phyloP scores from a whole-genome alignment of 2,329 filamentous ascomycete species.

The Apiospora malaysiana region DNA sequence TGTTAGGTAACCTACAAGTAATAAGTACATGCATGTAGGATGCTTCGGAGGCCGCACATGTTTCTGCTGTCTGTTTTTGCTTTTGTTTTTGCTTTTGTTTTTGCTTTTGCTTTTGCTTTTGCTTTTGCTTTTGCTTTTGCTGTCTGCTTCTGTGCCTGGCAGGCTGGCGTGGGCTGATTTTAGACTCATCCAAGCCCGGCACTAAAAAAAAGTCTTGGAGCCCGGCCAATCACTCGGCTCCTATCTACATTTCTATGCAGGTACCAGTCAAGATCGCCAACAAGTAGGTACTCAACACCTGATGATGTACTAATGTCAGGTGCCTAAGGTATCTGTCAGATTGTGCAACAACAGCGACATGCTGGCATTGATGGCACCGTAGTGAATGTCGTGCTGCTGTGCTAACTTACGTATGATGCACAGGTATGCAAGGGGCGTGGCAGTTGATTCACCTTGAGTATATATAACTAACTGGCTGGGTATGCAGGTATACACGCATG shows the following conservation, averaged over 20 bases:
- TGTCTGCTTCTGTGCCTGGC: too few species aligned
- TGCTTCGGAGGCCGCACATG: too few species aligned
- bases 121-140: background rate
- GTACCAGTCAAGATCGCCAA: constrained; percentile 3
- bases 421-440: constrained; percentile 2
- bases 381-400: background rate
- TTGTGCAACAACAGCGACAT: background rate
- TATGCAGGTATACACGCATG: too few species aligned
- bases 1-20: too few species aligned
- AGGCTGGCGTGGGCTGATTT: background rate
- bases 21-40: too few species aligned
- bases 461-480: too few species aligned
- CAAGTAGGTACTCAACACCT: too few species aligned
- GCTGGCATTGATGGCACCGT: background rate
- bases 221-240: background rate
- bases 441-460: background rate
- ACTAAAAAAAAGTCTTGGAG: background rate
- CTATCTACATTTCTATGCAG: background rate
- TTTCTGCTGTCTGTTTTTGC: too few species aligned
- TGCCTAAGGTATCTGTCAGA: background rate
- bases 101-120: too few species aligned
- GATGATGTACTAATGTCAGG: too few species aligned
- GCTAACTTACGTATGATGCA: background rate
- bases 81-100: too few species aligned
- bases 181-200: background rate